Evolutionary conservation across 805 yeast species (phyloP).

Genomic region (Jamesozyma lodderae): DNA sequence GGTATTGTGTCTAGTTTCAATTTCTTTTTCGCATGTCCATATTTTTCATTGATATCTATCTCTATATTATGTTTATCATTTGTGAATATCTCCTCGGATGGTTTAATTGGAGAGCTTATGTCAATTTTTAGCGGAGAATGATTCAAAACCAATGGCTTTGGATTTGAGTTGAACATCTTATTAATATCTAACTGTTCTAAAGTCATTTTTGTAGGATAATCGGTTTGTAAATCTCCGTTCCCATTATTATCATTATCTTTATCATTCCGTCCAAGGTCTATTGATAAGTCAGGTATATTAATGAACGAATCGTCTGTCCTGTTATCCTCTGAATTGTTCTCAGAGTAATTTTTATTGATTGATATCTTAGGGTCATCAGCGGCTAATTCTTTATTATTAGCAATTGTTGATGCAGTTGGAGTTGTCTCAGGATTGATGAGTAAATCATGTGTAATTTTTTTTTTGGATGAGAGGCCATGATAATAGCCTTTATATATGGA

Average conservation of each 20-base stretch:
- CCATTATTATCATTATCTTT: neutral
- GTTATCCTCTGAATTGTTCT: neutral
- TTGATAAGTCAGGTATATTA: conserved; percentile 5
- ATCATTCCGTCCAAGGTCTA: conserved; percentile 9
- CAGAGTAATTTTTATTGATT: neutral
- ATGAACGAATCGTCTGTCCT: neutral
- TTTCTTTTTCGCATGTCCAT: conserved; percentile 12
- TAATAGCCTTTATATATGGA: conserved; percentile 12
- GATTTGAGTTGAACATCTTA: conserved; percentile 10
- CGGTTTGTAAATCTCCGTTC: conserved; percentile 1
- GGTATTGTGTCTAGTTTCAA: conserved; percentile 18
- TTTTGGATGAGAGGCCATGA: conserved; percentile 15
- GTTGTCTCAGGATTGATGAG: conserved; percentile 1
- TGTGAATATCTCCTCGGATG: neutral
- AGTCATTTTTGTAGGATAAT: conserved; percentile 4
- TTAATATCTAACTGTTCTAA: conserved; percentile 19
- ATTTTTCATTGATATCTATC: neutral
- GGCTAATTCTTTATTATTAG: neutral
- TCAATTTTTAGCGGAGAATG: conserved; percentile 20
- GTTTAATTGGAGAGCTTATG: conserved; percentile 13
- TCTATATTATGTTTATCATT: conserved; percentile 1
- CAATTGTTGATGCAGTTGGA: neutral
- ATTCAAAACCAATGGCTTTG: conserved; percentile 6
- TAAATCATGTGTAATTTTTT: conserved; percentile 1
- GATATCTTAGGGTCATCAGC: neutral